These are phyloP conservation scores for Pseudocercospora vitis DNA, from an alignment of 2,329 filamentous ascomycete genomes.

Conservation along the genomic window DNA sequence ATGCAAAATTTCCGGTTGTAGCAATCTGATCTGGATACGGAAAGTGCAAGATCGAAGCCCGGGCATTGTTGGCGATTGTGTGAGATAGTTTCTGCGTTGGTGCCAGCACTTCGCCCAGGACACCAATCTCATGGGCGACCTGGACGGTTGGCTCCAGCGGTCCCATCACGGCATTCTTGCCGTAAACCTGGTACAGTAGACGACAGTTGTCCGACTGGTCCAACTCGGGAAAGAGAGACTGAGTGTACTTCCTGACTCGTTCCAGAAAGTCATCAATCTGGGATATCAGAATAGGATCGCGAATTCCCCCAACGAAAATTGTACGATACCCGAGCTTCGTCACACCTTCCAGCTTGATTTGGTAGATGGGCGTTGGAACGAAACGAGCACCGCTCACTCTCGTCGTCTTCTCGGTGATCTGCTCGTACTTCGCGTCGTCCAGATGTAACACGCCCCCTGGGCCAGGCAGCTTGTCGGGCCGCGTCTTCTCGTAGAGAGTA, in stretches of 20 bases:
- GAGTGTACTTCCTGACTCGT: conserved; percentile 20
- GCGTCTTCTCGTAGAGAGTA: conserved; percentile 56
- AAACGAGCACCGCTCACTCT: conserved; percentile 4
- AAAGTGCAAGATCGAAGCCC: neutral
- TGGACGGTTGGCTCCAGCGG: conserved; percentile 1
- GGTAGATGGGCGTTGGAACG: neutral
- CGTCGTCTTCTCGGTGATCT: conserved; percentile 6
- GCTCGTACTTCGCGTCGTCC: conserved; percentile 6
- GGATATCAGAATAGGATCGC: conserved; percentile 25
- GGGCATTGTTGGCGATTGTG: conserved; percentile 7
- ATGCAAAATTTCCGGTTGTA: neutral
- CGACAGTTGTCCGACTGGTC: neutral
- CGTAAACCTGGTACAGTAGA: conserved; percentile 9
- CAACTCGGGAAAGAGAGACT: conserved; percentile 6
- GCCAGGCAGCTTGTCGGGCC: conserved; percentile 53
- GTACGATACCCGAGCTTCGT: conserved; percentile 19
- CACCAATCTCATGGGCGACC: conserved; percentile 8
- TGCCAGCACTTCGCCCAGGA: conserved; percentile 7
- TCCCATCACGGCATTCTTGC: conserved; percentile 9
- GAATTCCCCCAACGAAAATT: conserved; percentile 23
- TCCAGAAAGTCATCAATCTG: conserved; percentile 26
- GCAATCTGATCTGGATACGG: neutral
- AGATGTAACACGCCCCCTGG: conserved; percentile 47
- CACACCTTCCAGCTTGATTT: conserved; percentile 28
- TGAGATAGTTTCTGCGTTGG: conserved; percentile 2